phyloP scores from a whole-genome alignment of 805 yeast genomes.

The Zygotorulaspora florentina region DNA sequence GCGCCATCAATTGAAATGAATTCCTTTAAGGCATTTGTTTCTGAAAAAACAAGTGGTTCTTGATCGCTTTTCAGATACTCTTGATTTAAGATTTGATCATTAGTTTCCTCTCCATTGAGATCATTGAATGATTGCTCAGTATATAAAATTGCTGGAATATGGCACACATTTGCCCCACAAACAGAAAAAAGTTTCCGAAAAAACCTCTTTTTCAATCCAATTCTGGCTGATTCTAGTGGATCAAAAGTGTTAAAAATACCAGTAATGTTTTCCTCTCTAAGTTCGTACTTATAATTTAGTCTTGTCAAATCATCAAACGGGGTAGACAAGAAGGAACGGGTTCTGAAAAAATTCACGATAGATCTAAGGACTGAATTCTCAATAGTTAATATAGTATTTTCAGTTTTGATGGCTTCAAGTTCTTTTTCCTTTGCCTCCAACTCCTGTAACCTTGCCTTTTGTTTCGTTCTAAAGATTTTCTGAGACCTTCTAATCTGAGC shows the following conservation, averaged over 20 bases:
- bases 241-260: constrained; percentile 1
- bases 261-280: not conserved
- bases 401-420: constrained; percentile 1
- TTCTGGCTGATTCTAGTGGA: constrained; percentile 1
- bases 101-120: not conserved
- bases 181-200: constrained; percentile 1
- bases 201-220: not conserved
- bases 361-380: constrained; percentile 3
- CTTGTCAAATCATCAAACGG: constrained; percentile 1
- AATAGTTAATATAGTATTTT: constrained; percentile 1
- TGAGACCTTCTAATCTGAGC: constrained; percentile 4
- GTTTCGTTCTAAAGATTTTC: constrained; percentile 1
- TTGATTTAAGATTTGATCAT: constrained; percentile 1
- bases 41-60: constrained; percentile 1
- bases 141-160: constrained; percentile 1
- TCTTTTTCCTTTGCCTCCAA: not conserved
- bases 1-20: constrained; percentile 1
- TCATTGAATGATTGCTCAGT: constrained; percentile 2
- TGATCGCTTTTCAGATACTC: too few species aligned
- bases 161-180: constrained; percentile 2
- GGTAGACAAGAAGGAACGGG: not conserved
- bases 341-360: not conserved
- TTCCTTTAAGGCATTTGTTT: not conserved
- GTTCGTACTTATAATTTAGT: not conserved
- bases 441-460: constrained; percentile 4